These are phyloP conservation scores for Xylariales sp. DNA, from an alignment of 2,329 filamentous ascomycete genomes.

Conservation along the genomic window DNA sequence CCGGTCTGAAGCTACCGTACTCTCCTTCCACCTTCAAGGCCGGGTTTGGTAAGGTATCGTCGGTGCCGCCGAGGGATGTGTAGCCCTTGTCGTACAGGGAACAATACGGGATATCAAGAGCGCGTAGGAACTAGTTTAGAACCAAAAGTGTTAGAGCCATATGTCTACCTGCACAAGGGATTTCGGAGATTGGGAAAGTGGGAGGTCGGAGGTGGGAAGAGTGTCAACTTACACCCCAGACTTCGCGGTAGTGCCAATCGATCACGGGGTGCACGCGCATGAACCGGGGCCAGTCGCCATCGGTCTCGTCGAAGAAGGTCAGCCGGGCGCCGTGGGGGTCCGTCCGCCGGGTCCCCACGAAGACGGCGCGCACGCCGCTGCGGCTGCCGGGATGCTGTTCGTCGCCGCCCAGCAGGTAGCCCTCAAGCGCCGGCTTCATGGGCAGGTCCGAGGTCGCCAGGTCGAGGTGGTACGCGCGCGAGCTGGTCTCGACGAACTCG, in stretches of 20 bases:
- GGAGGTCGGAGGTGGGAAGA: conserved; percentile 1
- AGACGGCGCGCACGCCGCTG: conserved; percentile 78
- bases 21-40: conserved; percentile 45
- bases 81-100: conserved; percentile 81
- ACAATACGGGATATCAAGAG: conserved; percentile 80
- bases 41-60: conserved; percentile 88
- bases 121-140: conserved; percentile 64
- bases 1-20: conserved; percentile 54
- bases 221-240: conserved; percentile 76
- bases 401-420: conserved; percentile 65
- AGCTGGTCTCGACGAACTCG: conserved; percentile 69
- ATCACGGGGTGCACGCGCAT: conserved; percentile 94
- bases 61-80: conserved; percentile 85
- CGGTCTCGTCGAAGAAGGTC: conserved; percentile 81
- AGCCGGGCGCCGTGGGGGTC: conserved; percentile 83
- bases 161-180: no score
- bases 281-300: conserved; percentile 84
- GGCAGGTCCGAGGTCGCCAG: conserved; percentile 70
- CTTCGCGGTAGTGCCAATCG: conserved; percentile 95
- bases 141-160: no score
- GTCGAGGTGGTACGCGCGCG: conserved; percentile 67
- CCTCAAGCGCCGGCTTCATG: conserved; percentile 77
- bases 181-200: conserved; percentile 1
- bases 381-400: no score
- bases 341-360: conserved; percentile 84